Evolutionary conservation across 2,329 filamentous ascomycete genomes (phyloP), one percentile per base, ranked within the genome.

Genomic region (Cytospora paraplurivora): DNA sequence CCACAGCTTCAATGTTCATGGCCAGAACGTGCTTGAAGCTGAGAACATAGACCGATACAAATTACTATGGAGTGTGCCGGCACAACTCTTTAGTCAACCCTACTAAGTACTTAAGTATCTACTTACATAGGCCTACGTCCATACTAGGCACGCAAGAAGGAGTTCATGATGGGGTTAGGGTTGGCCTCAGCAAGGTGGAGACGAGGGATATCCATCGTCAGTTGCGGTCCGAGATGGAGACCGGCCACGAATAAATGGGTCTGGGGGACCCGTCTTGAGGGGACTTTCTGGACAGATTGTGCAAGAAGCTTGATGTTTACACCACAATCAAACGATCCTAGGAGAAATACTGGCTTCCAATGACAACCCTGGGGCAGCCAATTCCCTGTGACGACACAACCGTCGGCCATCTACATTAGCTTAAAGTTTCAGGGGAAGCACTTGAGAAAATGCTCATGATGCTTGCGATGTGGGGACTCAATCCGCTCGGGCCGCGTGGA

Each of bases 401-500:
- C 27, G 27, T 27, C 27, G 27, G 27, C 56, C 56, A 59, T 49
- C 47, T 35, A 52, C 41, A 58, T 27, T 35, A 59, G 21, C 34
- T 38, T 41, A 52, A 41, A 33, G 47, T 59, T 59, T 38, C 47
- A 52, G 56, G 56, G 34, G 52, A 52, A 7, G n/a, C n/a, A n/a
- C n/a, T n/a, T n/a, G n/a, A 59, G 11, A 52, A n/a, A 60, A 37
- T 60, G 19, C 37, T 54, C 12, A 37, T 37, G 35, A 19, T 21
- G n/a, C 10, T 47, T n/a, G 44, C 8, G 17, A 44, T 19, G 44
- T 47, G 44, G 44, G n/a, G n/a, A 11, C 21, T 47, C 44, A n/a
- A 47, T 17, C 44, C 21, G n/a, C 10, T 47, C 44, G 44, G 44
- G 44, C 44, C 44, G 44, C 44, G 44, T 47, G 44, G 44, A 47